These are phyloP conservation scores for Monilinia fructicola DNA, from an alignment of 2,329 filamentous ascomycete species.

Conservation along the genomic window DNA sequence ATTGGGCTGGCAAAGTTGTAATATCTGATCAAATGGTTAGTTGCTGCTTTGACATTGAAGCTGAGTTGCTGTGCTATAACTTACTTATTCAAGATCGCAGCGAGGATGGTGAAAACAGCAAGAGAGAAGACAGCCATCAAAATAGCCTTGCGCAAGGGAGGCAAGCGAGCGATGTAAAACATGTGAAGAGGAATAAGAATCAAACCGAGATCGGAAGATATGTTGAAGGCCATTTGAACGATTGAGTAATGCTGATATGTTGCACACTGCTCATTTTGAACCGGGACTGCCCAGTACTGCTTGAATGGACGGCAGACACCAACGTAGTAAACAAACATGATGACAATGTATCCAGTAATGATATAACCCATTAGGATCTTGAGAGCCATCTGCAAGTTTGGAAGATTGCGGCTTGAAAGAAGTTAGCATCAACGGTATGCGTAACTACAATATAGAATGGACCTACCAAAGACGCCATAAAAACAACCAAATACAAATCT, in stretches of 20 bases:
- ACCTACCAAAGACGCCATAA: constrained; percentile 32
- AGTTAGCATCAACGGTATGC: not conserved
- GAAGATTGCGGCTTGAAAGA: constrained; percentile 24
- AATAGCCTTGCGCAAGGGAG: constrained; percentile 45
- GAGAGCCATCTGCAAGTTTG: constrained; percentile 42
- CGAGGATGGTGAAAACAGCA: constrained; percentile 54
- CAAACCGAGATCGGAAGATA: constrained; percentile 58
- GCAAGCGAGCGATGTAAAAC: constrained; percentile 43
- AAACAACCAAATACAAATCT: constrained; percentile 54
- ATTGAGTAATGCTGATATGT: constrained; percentile 57
- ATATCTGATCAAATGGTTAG: constrained; percentile 24
- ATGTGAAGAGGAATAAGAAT: constrained; percentile 52
- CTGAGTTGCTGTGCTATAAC: constrained; percentile 22
- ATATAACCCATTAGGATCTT: constrained; percentile 50
- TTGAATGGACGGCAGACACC: constrained; percentile 54
- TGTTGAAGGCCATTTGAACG: constrained; percentile 57
- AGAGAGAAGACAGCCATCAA: constrained; percentile 48
- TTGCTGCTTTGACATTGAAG: not conserved
- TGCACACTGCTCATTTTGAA: constrained; percentile 46
- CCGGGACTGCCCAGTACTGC: constrained; percentile 59
- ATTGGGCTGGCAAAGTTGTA: constrained; percentile 39
- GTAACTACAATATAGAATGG: not conserved
- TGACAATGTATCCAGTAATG: constrained; percentile 46
- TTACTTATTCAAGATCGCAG: constrained; percentile 50
- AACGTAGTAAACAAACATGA: constrained; percentile 36